A percentile compares a stretch with the other conserved stretches of the same genome.
Evolutionary conservation across 2,329 filamentous ascomycete genomes (phyloP).

Genomic region (Coleophoma cylindrospora): DNA sequence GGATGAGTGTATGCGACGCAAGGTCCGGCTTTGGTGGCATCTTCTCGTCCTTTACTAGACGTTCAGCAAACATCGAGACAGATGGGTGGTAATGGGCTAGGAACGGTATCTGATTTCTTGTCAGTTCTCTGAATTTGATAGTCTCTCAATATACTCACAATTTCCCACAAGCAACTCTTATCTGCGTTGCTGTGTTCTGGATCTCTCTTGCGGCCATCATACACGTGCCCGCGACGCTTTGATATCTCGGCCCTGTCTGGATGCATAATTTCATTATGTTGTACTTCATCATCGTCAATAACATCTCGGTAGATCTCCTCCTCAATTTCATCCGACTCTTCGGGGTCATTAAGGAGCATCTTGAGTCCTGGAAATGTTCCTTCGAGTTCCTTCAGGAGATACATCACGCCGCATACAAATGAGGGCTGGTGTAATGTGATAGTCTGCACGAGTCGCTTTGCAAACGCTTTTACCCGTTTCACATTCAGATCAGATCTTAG

Average conservation of each 20-base stretch:
- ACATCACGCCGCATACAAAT: conserved; percentile 90
- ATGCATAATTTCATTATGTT: conserved; percentile 12
- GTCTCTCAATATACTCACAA: conserved; percentile 44
- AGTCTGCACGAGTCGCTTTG: conserved; percentile 87
- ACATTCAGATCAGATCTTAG: conserved; percentile 87
- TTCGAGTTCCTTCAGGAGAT: conserved; percentile 78
- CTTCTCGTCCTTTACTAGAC: conserved; percentile 62
- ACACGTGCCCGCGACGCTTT: conserved; percentile 34
- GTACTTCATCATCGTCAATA: conserved; percentile 45
- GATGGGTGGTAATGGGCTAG: conserved; percentile 88
- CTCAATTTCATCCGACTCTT: conserved; percentile 67
- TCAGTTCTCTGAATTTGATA: conserved; percentile 7
- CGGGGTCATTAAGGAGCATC: conserved; percentile 73
- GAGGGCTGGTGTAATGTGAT: conserved; percentile 85
- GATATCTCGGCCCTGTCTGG: conserved; percentile 1
- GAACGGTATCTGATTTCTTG: conserved; percentile 49
- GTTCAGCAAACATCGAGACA: conserved; percentile 75
- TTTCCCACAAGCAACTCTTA: conserved; percentile 86
- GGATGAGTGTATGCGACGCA: conserved; percentile 82
- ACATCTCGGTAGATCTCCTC: conserved; percentile 54
- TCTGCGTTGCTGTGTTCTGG: conserved; percentile 94
- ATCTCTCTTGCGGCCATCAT: conserved; percentile 87
- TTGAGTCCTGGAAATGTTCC: conserved; percentile 74
- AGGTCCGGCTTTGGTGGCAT: conserved; percentile 87
- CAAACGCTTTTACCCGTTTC: conserved; percentile 90